These are phyloP conservation scores for Rutstroemia sp. DNA, from an alignment of 2,329 filamentous ascomycete genomes.

Conservation along the genomic window DNA sequence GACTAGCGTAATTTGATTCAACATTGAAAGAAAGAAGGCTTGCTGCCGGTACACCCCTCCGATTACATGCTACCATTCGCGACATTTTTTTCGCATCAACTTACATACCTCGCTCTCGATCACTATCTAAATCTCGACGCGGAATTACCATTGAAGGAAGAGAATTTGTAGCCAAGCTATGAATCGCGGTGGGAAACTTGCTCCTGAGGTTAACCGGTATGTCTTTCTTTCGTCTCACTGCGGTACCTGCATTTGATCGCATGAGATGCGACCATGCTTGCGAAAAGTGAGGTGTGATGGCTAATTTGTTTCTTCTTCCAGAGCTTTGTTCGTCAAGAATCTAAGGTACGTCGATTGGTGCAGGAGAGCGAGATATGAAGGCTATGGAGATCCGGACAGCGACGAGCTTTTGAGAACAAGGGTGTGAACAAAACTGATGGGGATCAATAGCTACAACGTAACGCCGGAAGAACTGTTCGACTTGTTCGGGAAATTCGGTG, in stretches of 20 bases:
- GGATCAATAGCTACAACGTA: constrained; percentile 79
- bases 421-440: constrained; percentile 48
- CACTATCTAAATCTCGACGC: no score
- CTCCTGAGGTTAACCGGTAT: constrained; percentile 98
- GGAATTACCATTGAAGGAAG: constrained; percentile 10
- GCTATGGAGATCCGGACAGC: constrained; percentile 8
- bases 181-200: constrained; percentile 95
- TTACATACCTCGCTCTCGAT: not conserved
- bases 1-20: constrained; percentile 1
- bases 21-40: constrained; percentile 9
- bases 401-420: constrained; percentile 31
- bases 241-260: constrained; percentile 3
- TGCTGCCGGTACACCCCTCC: constrained; percentile 6
- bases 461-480: constrained; percentile 97
- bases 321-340: constrained; percentile 99
- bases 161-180: constrained; percentile 57
- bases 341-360: constrained; percentile 59
- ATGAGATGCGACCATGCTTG: not conserved
- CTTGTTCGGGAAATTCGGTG: constrained; percentile 95
- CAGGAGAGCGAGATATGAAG: not conserved
- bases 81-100: constrained; percentile 9
- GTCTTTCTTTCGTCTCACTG: constrained; percentile 26
- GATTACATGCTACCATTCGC: constrained; percentile 1
- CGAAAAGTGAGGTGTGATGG: constrained; percentile 3
- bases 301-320: constrained; percentile 34